Evolutionary conservation across 495 filamentous ascomycete genomes (phyloP), one percentile per base, ranked within the genome.

Genomic region (Copromyces sp.): DNA sequence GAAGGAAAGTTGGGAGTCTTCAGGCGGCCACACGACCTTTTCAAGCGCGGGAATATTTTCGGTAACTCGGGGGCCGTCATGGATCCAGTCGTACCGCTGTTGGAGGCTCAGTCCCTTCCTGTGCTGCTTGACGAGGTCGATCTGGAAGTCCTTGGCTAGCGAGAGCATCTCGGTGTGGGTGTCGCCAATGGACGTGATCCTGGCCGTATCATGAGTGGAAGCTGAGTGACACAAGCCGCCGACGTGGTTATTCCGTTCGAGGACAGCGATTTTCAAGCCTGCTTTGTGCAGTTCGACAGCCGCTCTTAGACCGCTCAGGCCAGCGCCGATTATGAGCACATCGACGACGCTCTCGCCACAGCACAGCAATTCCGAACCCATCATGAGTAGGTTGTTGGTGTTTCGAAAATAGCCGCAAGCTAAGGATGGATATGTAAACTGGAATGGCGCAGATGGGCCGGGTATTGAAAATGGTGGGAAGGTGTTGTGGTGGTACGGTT

Each of bases 181-280:
- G 3, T 80, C 83, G 61, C 85, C 81, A 75, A 88, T 88, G 69
- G 4, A 37, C 69, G 24, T 45, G 37, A 29, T 38, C 59, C 35
- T 59, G 32, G 2, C 73, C 73, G 3, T 41, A 70, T 29, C 20
- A 29, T 24, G 9, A 0, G 5, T 53, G 20, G 69, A 39, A 32
- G 11, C 47, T 45, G 32, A 75, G 45, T 20, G 77, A 79, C 82
- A 79, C 71, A 86, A 87, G 2, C 87, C 87, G 4, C 87, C 87
- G 3, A 88, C 85, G 9, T 84, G 81, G 73, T 86, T 79, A 2
- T 82, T 77, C 14, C 84, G 85, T 73, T 89, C 87, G 11, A 88
- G 80, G 11, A 89, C 75, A 4, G 81, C 70, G 24, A 76, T 76
- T 2, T 82, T 84, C 2, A 84, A 69, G 0, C 87, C 87, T 6